Evolutionary conservation across 345 rosid genomes (phyloP), one percentile per base, ranked within the genome.

Genomic region (Isatis tinctoria): DNA sequence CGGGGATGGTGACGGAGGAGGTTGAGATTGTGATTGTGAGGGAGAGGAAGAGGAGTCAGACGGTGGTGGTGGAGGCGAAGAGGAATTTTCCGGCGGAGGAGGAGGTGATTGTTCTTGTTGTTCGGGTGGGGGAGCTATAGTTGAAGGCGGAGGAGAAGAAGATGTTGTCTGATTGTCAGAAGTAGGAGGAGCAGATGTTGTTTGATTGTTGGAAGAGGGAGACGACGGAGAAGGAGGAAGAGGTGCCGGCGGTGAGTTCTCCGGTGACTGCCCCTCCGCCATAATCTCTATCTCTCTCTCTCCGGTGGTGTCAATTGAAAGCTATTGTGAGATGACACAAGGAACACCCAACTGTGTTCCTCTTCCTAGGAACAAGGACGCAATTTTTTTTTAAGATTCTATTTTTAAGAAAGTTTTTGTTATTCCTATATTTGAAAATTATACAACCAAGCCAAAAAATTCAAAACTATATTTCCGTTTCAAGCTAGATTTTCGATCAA

Each of bases 21-120:
- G 80, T 2, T 82, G 79, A 10, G 86, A 60, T 7, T 81, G 74
- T 20, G 81, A 49, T 8, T 82, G 78, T 6, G 81, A 36, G 39
- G 72, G 30, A 4, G 70, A 37, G 48, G 66, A 20, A 3, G 70
- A 54, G 8, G 78, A 52, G 14, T 73, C 69, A 35, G 65, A 43
- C 1, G 75, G 61, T 13, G 87, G 76, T 10, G 82, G 80, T 32
- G 79, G 73, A 45, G 65, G 60, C 8, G 72, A 57, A 0, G 63
- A 58, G 32, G 81, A 28, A 10, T 17, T 62, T 17, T 56, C 60
- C 10, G 69, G 63, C 10, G 77, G 69, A 8, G 85, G 83, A 7
- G 67, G 73, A 28, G 72, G 61, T 47, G 56, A 18, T 45, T 57
- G n/a, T 66, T 74, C 52, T 59, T 74, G 72, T 58, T 66, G 73